These are phyloP conservation scores for Xylaria sp. DNA, from an alignment of 2,329 filamentous ascomycete genomes.

Conservation along the genomic window DNA sequence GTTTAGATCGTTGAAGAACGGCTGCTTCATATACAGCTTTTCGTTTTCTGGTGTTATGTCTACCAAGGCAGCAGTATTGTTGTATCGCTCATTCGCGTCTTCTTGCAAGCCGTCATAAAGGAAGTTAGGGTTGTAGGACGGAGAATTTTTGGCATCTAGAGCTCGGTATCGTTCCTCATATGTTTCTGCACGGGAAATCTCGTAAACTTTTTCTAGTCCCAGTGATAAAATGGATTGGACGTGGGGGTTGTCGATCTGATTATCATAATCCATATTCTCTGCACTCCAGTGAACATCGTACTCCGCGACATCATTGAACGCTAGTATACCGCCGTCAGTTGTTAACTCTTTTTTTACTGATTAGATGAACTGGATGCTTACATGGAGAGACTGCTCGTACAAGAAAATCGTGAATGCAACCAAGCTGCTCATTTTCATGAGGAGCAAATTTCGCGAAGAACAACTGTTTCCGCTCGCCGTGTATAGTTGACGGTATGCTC, in stretches of 20 bases:
- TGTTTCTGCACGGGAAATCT: neutral
- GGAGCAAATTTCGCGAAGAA: neutral
- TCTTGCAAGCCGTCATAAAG: neutral
- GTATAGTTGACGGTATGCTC: no score
- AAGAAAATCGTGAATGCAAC: neutral
- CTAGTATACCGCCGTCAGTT: neutral
- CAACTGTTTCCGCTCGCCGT: no score
- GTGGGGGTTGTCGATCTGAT: no score
- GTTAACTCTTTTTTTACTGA: neutral
- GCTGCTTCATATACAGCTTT: neutral
- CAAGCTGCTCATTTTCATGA: neutral
- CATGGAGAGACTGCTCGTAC: neutral
- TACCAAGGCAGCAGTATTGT: neutral
- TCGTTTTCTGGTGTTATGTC: neutral
- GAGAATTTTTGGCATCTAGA: neutral
- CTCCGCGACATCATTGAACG: conserved; percentile 3
- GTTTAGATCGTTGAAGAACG: neutral
- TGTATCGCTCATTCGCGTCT: neutral
- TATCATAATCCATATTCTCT: neutral
- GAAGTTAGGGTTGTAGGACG: neutral
- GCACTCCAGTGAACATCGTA: neutral
- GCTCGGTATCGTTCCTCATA: neutral
- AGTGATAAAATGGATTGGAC: neutral
- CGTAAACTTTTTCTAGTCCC: neutral
- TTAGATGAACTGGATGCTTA: no score